phyloP scores from a whole-genome alignment of 345 rosid species.

The Eucalyptus guilfoylei region DNA sequence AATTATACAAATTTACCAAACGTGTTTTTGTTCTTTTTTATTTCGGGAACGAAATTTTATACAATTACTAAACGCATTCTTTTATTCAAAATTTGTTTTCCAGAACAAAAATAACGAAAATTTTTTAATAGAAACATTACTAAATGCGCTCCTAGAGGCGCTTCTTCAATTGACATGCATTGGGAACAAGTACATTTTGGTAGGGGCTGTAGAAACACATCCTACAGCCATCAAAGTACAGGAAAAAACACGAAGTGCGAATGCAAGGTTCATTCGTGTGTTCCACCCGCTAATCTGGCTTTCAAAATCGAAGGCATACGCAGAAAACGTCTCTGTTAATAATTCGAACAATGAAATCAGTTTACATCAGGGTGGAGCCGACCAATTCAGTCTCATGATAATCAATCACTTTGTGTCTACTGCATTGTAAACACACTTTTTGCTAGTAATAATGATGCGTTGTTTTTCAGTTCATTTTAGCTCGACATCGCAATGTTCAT shows the following conservation, averaged over 20 bases:
- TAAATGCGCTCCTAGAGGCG: too few species aligned
- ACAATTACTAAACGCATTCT: too few species aligned
- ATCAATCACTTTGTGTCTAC: background rate
- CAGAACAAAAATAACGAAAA: too few species aligned
- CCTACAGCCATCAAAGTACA: background rate
- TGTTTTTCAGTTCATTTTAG: background rate
- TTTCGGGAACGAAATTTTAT: too few species aligned
- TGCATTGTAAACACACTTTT: background rate
- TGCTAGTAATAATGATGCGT: background rate
- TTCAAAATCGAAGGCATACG: background rate
- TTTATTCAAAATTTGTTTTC: too few species aligned
- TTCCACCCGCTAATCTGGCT: background rate
- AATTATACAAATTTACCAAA: too few species aligned
- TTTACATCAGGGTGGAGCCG: background rate
- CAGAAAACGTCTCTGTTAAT: background rate
- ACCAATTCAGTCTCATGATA: background rate
- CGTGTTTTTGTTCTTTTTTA: too few species aligned
- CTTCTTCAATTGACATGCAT: background rate
- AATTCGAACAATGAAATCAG: background rate
- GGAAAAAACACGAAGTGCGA: background rate
- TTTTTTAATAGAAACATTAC: too few species aligned
- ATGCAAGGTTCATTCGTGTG: background rate
- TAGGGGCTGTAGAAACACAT: background rate
- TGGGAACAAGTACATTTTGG: background rate
- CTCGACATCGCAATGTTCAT: conserved; percentile 19